Evolutionary conservation across 345 rosid genomes (phyloP).

Genomic region (Limnanthes douglasii): DNA sequence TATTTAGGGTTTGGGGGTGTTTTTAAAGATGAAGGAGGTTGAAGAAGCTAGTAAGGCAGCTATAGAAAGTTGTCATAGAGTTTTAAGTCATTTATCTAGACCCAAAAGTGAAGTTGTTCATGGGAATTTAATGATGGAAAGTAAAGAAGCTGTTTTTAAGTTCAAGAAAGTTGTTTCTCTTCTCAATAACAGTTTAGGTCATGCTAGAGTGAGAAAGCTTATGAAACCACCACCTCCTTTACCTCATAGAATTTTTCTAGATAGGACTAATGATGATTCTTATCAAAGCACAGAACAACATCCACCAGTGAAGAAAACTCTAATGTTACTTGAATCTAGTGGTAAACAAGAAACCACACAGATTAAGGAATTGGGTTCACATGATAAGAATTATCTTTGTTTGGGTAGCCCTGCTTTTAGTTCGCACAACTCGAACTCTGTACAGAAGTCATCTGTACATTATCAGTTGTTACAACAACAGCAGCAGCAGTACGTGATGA

Average conservation of each 20-base stretch:
- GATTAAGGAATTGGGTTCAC: slow-evolving; percentile 33
- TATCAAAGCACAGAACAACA: slow-evolving; percentile 20
- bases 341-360: slow-evolving; percentile 16
- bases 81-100: slow-evolving; percentile 37
- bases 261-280: slow-evolving; percentile 24
- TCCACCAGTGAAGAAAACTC: slow-evolving; percentile 14
- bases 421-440: slow-evolving; percentile 36
- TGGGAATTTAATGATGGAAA: slow-evolving; percentile 47
- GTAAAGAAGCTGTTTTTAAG: slow-evolving; percentile 75
- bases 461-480: slow-evolving; percentile 35
- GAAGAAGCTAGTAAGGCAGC: slow-evolving; percentile 78
- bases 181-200: slow-evolving; percentile 61
- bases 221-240: slow-evolving; percentile 33
- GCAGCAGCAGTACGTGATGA: slow-evolving; percentile 33
- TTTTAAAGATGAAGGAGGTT: slow-evolving; percentile 63
- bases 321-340: slow-evolving; percentile 28
- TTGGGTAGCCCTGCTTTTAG: slow-evolving; percentile 36
- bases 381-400: slow-evolving; percentile 30
- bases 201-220: slow-evolving; percentile 84
- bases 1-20: slow-evolving; percentile 8
- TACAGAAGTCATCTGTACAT: slow-evolving; percentile 29
- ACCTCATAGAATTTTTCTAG: slow-evolving; percentile 44
- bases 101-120: slow-evolving; percentile 48
- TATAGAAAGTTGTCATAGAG: slow-evolving; percentile 78
- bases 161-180: slow-evolving; percentile 77